phyloP scores from a whole-genome alignment of 805 yeast genomes.

The Spathaspora hagerdaliae region DNA sequence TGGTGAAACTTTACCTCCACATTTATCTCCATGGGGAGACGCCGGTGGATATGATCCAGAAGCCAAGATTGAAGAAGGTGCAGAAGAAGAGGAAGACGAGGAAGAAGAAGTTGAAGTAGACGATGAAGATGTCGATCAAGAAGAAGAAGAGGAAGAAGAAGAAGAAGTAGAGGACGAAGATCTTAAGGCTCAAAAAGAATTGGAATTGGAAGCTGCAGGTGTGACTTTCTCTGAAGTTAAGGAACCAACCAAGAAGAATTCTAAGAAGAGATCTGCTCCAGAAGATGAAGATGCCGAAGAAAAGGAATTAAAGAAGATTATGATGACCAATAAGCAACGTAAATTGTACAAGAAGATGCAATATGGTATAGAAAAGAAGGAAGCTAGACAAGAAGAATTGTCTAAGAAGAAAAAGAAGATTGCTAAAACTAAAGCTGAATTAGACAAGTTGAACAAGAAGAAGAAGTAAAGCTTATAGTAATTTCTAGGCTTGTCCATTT shows the following conservation, averaged over 20 bases:
- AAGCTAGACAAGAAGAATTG: conserved; percentile 65
- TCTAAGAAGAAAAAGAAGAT: conserved; percentile 67
- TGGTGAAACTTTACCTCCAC: conserved; percentile 95
- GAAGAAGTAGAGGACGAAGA: conserved; percentile 53
- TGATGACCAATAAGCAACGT: conserved; percentile 97
- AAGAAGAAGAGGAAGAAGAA: conserved; percentile 42
- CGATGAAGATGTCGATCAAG: conserved; percentile 53
- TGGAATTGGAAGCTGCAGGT: conserved; percentile 79
- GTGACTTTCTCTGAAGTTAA: conserved; percentile 63
- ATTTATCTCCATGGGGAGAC: conserved; percentile 98
- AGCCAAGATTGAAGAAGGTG: conserved; percentile 44
- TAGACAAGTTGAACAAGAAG: conserved; percentile 20
- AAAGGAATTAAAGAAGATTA: conserved; percentile 86
- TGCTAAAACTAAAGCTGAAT: conserved; percentile 53
- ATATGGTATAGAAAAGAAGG: conserved; percentile 81
- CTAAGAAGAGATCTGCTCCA: conserved; percentile 43
- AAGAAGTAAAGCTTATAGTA: not conserved
- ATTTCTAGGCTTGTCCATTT: too few relatives aligned
- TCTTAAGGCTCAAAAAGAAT: conserved; percentile 79
- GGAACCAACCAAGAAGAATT: conserved; percentile 28
- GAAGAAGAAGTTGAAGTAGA: conserved; percentile 34
- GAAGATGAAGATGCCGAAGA: conserved; percentile 56
- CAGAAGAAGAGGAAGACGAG: conserved; percentile 47
- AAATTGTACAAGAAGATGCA: conserved; percentile 93
- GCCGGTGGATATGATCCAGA: conserved; percentile 85